These are phyloP conservation scores for Glycyrrhiza uralensis DNA, from an alignment of 306 rosid genomes.

Conservation along the genomic window DNA sequence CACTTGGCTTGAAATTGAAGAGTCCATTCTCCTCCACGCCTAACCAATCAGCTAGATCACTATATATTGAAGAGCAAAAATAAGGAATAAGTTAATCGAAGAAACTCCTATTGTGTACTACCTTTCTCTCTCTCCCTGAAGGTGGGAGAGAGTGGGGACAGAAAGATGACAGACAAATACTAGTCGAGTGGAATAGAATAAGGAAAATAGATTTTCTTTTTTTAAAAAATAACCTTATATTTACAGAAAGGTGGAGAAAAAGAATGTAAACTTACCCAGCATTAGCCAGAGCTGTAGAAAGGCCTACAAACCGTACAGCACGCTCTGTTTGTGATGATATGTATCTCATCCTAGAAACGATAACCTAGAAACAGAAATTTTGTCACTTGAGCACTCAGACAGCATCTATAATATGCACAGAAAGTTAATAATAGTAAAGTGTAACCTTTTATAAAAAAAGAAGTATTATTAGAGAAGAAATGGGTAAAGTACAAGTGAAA, in stretches of 20 bases:
- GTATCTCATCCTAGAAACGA: constrained; percentile 97
- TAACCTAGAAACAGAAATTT: constrained; percentile 61
- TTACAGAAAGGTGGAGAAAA: neutral
- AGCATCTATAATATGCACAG: neutral
- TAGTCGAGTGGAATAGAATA: neutral
- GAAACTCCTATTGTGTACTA: neutral
- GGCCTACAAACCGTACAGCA: constrained; percentile 82
- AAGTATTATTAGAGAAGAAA: neutral
- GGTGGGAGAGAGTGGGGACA: neutral
- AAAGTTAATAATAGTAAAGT: neutral
- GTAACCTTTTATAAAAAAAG: neutral
- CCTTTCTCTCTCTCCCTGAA: neutral
- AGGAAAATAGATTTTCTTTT: neutral
- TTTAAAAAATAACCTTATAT: neutral
- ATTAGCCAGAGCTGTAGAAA: constrained; percentile 94
- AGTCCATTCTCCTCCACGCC: constrained; percentile 94
- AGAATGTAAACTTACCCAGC: constrained; percentile 66
- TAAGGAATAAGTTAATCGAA: constrained; percentile 5
- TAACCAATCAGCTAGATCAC: constrained; percentile 97
- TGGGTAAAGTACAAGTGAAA: neutral
- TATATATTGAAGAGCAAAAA: constrained; percentile 28
- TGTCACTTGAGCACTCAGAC: neutral
- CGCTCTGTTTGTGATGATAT: constrained; percentile 98
- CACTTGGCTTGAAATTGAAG: constrained; percentile 98
- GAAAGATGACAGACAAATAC: neutral